A percentile compares a stretch with the other conserved stretches of the same genome.
These are phyloP conservation scores for Podila minutissima DNA, from an alignment of 192 early-diverging fungal genomes.

Conservation along the genomic window DNA sequence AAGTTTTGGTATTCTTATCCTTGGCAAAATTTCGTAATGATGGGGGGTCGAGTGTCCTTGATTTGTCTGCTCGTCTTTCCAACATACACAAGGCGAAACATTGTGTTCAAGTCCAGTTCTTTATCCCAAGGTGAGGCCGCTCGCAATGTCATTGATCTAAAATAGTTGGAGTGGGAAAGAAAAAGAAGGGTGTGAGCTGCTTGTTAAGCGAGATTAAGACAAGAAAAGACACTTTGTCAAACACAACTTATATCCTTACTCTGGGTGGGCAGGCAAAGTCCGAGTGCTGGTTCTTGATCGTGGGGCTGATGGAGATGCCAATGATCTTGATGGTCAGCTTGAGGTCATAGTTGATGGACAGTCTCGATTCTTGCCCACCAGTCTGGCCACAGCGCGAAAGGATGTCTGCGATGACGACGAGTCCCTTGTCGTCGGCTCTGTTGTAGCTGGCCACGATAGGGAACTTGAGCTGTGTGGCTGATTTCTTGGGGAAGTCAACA, in stretches of 20 bases:
- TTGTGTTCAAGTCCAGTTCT: too few species aligned
- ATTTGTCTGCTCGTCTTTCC: too few species aligned
- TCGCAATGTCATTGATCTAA: too few species aligned
- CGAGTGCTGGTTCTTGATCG: constrained; percentile 49
- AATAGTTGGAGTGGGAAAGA: too few species aligned
- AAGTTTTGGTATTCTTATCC: too few species aligned
- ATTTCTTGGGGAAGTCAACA: constrained; percentile 43
- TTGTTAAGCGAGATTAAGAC: too few species aligned
- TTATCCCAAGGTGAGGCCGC: too few species aligned
- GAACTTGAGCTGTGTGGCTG: constrained; percentile 52
- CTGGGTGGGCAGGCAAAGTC: constrained; percentile 49
- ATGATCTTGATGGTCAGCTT: constrained; percentile 57
- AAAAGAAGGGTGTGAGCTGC: too few species aligned
- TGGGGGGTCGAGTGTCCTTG: too few species aligned
- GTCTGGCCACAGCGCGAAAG: constrained; percentile 51
- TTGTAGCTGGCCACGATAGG: constrained; percentile 55
- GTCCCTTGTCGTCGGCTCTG: constrained; percentile 20
- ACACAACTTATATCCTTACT: constrained; percentile 18
- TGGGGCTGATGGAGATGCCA: constrained; percentile 55
- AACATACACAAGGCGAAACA: too few species aligned
- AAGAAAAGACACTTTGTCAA: not conserved
- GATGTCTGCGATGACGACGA: constrained; percentile 52
- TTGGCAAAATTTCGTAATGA: too few species aligned
- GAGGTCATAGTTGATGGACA: constrained; percentile 58
- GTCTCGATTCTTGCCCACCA: constrained; percentile 17